Evolutionary conservation across 257 asterid genomes (phyloP).

Genomic region (Salvia miltiorrhiza): DNA sequence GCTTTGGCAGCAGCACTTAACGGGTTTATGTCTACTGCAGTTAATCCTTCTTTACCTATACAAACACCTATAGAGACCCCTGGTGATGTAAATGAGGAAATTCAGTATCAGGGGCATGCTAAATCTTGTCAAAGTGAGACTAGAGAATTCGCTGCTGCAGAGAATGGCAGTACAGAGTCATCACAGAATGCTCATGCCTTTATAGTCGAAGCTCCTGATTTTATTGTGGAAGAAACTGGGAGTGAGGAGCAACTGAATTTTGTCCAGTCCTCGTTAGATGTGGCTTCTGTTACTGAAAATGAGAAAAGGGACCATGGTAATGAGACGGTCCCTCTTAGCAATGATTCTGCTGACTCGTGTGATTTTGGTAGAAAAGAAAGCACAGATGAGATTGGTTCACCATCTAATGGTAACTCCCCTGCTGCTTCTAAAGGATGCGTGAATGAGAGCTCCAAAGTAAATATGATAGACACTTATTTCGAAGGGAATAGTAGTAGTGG

Average conservation of each 20-base stretch:
- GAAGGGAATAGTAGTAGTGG: slow-evolving; percentile 20
- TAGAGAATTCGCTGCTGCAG: slow-evolving; percentile 31
- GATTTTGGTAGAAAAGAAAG: slow-evolving; percentile 17
- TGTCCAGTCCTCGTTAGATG: slow-evolving; percentile 23
- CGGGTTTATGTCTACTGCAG: slow-evolving; percentile 46
- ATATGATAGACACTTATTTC: slow-evolving; percentile 18
- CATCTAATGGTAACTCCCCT: slow-evolving; percentile 7
- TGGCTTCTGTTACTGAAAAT: slow-evolving; percentile 17
- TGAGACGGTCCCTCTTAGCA: slow-evolving; percentile 24
- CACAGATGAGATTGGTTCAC: slow-evolving; percentile 14
- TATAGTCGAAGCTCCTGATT: slow-evolving; percentile 58
- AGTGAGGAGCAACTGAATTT: slow-evolving; percentile 32
- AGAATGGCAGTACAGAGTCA: slow-evolving; percentile 29
- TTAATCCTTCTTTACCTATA: slow-evolving; percentile 26
- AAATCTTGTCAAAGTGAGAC: slow-evolving; percentile 18
- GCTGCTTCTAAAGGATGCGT: slow-evolving; percentile 18
- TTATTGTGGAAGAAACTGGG: slow-evolving; percentile 40
- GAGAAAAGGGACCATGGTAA: slow-evolving; percentile 22
- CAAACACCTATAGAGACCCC: slow-evolving; percentile 19
- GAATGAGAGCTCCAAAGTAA: slow-evolving; percentile 22
- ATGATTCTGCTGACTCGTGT: slow-evolving; percentile 22
- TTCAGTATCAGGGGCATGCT: slow-evolving; percentile 11
- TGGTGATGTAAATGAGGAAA: slow-evolving; percentile 20
- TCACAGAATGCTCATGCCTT: slow-evolving; percentile 38
- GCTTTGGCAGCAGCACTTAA: slow-evolving; percentile 88